Conservation (phyloP, 371 early-diverging fungal genomes). For the Mortierella sp. region DNA sequence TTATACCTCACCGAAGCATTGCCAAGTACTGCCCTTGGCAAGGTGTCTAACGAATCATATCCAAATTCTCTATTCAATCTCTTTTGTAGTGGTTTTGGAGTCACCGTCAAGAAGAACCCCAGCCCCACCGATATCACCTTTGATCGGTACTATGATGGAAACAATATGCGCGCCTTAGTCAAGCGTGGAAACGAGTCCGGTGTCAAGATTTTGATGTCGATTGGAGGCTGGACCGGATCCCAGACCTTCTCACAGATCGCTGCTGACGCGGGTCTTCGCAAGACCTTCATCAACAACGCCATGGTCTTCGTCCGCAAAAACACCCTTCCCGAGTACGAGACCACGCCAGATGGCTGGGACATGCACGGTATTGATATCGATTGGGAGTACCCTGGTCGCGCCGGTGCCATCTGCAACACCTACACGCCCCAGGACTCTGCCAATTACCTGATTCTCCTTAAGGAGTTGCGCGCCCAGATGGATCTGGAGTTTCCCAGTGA, state of each 20-base stretch:
- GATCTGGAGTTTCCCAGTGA: conserved; percentile 67
- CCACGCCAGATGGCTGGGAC: conserved; percentile 53
- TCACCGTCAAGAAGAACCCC: conserved; percentile 45
- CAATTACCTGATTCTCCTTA: conserved; percentile 65
- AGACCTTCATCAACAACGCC: conserved; percentile 64
- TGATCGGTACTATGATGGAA: conserved; percentile 55
- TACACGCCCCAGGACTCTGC: conserved; percentile 61
- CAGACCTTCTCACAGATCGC: conserved; percentile 71
- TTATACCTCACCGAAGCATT: too few species aligned
- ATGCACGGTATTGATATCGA: conserved; percentile 71
- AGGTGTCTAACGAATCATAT: background rate
- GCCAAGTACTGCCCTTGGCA: too few species aligned
- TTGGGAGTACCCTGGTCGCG: conserved; percentile 81
- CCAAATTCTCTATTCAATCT: background rate
- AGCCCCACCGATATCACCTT: conserved; percentile 44
- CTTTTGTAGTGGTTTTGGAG: conserved; percentile 43
- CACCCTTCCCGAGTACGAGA: conserved; percentile 42
- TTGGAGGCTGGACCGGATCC: conserved; percentile 88
- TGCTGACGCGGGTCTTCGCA: conserved; percentile 56
- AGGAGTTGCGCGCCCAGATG: conserved; percentile 72
- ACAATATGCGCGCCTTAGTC: conserved; percentile 60
- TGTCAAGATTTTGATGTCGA: conserved; percentile 75
- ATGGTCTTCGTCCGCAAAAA: conserved; percentile 56
- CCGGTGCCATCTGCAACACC: conserved; percentile 75
- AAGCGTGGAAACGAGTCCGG: conserved; percentile 62